Evolutionary conservation across 805 yeast genomes (phyloP).

Genomic region (Grigorovia yakushimaensis): DNA sequence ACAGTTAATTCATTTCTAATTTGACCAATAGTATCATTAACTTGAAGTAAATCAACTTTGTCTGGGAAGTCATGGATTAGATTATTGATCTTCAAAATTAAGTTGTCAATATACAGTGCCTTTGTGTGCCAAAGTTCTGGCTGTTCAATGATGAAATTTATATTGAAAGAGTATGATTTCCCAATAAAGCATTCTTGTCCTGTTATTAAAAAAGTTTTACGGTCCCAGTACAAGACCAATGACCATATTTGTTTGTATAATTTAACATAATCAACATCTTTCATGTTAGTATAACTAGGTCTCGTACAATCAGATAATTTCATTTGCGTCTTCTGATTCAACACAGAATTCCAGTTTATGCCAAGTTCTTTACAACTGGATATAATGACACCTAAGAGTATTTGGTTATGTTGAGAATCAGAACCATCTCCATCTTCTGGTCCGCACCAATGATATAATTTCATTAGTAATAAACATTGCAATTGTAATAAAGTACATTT

Average conservation of each 20-base stretch:
- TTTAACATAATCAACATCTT: constrained; percentile 9
- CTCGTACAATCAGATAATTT: constrained; percentile 15
- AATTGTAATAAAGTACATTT: constrained; percentile 23
- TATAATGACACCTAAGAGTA: constrained; percentile 22
- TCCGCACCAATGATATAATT: constrained; percentile 27
- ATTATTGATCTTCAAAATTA: constrained; percentile 12
- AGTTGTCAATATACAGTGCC: constrained; percentile 12
- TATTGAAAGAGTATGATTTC: constrained; percentile 12
- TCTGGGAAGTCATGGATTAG: constrained; percentile 15
- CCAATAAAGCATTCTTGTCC: constrained; percentile 24
- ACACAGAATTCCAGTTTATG: constrained; percentile 18
- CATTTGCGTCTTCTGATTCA: constrained; percentile 10
- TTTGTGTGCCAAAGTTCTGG: constrained; percentile 15
- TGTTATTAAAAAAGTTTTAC: constrained; percentile 21
- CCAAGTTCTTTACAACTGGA: constrained; percentile 24
- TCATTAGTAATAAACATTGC: constrained; percentile 20
- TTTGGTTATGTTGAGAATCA: constrained; percentile 20
- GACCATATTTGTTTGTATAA: constrained; percentile 20
- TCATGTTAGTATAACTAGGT: constrained; percentile 11
- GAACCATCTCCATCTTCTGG: constrained; percentile 29
- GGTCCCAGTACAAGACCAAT: constrained; percentile 23
- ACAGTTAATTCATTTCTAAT: constrained; percentile 8
- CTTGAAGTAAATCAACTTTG: constrained; percentile 10
- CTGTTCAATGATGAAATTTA: neutral
- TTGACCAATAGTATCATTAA: constrained; percentile 6